Conservation (phyloP, 2,329 filamentous ascomycete genomes). For the Knoxdaviesia proteae region DNA sequence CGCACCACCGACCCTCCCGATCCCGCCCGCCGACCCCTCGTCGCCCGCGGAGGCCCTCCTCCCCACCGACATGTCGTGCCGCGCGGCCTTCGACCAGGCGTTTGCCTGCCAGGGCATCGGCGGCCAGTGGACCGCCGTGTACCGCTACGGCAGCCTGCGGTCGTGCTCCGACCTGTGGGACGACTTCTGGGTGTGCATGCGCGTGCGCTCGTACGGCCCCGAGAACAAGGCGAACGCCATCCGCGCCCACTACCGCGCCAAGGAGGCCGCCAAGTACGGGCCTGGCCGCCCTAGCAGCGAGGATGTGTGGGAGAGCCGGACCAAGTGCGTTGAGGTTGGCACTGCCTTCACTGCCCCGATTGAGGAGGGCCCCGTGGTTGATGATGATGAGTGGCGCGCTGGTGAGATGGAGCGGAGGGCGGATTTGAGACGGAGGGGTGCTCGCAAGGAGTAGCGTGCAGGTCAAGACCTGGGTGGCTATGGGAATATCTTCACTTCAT, state of each 20-base stretch:
- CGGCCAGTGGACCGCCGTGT: slow-evolving; percentile 80
- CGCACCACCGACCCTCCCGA: slow-evolving; percentile 5
- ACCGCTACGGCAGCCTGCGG: slow-evolving; percentile 61
- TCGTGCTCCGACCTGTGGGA: slow-evolving; percentile 72
- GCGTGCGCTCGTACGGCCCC: slow-evolving; percentile 42
- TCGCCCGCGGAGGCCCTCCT: slow-evolving; percentile 46
- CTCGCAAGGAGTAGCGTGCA: too few relatives aligned
- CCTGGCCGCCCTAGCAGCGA: slow-evolving; percentile 52
- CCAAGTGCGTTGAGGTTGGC: slow-evolving; percentile 31
- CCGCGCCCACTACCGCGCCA: slow-evolving; percentile 45
- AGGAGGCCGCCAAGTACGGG: slow-evolving; percentile 42
- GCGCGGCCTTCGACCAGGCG: slow-evolving; percentile 72
- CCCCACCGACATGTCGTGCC: slow-evolving; percentile 71
- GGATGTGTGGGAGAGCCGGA: slow-evolving; percentile 69
- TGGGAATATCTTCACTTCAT: too few relatives aligned
- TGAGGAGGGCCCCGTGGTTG: slow-evolving; percentile 15
- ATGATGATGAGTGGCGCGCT: slow-evolving; percentile 18
- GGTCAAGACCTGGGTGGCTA: too few relatives aligned
- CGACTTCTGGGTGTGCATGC: slow-evolving; percentile 98
- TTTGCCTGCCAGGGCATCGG: slow-evolving; percentile 88
- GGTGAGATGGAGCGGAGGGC: slow-evolving; percentile 11
- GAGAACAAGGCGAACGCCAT: slow-evolving; percentile 40
- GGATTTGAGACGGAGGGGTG: slow-evolving; percentile 11
- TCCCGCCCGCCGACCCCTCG: slow-evolving; percentile 4
- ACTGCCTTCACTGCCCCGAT: slow-evolving; percentile 22